These are phyloP conservation scores for Vigna nakashimae DNA, from an alignment of 306 rosid genomes.

Conservation along the genomic window DNA sequence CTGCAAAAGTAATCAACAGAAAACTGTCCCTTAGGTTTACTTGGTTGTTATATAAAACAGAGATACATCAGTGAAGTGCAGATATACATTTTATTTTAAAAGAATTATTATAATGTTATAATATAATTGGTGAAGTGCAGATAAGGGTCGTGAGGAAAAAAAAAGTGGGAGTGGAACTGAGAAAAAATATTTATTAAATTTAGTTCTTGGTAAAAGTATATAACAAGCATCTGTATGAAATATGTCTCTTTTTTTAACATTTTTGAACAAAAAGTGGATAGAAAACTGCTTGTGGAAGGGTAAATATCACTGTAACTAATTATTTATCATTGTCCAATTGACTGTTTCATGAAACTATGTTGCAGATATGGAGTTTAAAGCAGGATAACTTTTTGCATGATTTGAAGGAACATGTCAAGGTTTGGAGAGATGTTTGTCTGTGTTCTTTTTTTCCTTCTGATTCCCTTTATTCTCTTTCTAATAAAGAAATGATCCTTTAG, in stretches of 20 bases:
- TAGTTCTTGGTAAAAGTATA: neutral
- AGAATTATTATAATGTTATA: neutral
- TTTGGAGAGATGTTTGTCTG: constrained; percentile 2
- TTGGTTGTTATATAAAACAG: constrained; percentile 12
- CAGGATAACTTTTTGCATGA: constrained; percentile 62
- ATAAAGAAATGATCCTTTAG: constrained; percentile 40
- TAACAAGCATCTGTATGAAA: neutral
- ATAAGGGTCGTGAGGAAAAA: neutral
- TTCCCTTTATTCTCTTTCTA: constrained; percentile 15
- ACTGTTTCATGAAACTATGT: constrained; percentile 12
- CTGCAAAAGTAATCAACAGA: constrained; percentile 59
- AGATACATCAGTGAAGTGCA: neutral
- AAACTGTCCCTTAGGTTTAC: constrained; percentile 15
- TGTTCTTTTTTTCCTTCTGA: constrained; percentile 4
- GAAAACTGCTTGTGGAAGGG: neutral
- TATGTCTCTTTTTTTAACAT: too few species aligned
- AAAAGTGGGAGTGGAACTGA: neutral
- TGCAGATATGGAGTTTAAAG: constrained; percentile 72
- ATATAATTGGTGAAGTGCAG: neutral
- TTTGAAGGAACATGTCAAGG: constrained; percentile 71
- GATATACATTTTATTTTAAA: neutral
- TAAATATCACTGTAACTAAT: constrained; percentile 18
- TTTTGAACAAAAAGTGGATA: constrained; percentile 2
- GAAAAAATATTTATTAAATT: neutral
- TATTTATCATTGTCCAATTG: constrained; percentile 20